Evolutionary conservation across 2,329 filamentous ascomycete species (phyloP).

Genomic region (Cytospora mali): DNA sequence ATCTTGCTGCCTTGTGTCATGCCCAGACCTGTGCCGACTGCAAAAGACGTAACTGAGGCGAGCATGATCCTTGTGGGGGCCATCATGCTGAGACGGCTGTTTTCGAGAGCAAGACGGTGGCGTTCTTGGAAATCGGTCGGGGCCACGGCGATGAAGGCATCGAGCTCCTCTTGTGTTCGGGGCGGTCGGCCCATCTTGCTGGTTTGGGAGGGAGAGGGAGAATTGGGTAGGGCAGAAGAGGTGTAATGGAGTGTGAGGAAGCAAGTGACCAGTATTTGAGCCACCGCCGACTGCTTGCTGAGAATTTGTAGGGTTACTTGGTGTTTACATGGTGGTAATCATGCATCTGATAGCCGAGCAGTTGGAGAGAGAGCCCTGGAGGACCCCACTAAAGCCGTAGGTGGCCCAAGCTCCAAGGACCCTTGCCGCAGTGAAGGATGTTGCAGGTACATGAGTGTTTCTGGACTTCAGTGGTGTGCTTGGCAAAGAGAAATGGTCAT

Average conservation of each 20-base stretch:
- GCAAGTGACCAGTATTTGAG: neutral
- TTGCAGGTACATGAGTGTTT: too few species aligned
- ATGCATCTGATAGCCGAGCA: neutral
- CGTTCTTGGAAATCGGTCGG: constrained; percentile 11
- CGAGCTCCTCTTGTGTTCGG: constrained; percentile 21
- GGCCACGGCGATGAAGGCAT: constrained; percentile 7
- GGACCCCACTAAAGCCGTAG: neutral
- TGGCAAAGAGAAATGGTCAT: too few species aligned
- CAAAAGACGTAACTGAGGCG: constrained; percentile 64
- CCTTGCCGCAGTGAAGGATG: neutral
- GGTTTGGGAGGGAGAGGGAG: neutral
- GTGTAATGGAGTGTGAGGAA: neutral
- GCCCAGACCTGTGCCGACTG: constrained; percentile 72
- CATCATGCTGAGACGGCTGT: constrained; percentile 25
- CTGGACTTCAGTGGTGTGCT: too few species aligned
- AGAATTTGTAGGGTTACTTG: neutral
- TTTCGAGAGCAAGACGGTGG: constrained; percentile 14
- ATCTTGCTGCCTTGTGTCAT: constrained; percentile 71
- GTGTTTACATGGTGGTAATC: neutral
- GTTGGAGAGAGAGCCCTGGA: too few species aligned
- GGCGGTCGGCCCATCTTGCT: constrained; percentile 20
- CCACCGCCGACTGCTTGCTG: neutral
- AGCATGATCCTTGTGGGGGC: constrained; percentile 53
- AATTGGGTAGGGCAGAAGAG: neutral
- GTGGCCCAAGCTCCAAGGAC: constrained; percentile 29